Percentiles rank a stretch among this genome's conserved stretches.
These are phyloP conservation scores for Aspergillus neotritici DNA, from an alignment of 2,329 filamentous ascomycete species.

Conservation along the genomic window DNA sequence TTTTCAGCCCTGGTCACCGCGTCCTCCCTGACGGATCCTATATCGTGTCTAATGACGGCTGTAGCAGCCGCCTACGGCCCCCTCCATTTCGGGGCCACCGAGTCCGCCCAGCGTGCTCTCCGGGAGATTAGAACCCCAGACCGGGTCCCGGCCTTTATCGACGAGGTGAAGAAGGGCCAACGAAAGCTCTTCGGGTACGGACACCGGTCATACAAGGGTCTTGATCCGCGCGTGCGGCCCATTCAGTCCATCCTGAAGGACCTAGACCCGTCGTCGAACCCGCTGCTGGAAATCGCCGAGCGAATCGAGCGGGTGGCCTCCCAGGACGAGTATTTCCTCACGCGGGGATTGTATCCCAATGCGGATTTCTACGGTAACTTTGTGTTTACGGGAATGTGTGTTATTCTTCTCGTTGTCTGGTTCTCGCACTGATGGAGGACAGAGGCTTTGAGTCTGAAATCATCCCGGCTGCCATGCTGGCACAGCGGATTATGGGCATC, in stretches of 20 bases:
- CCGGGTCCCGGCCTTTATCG: slow-evolving; percentile 23
- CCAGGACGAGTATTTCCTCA: slow-evolving; percentile 23
- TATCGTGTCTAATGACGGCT: slow-evolving; percentile 49
- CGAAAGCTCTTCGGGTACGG: slow-evolving; percentile 28
- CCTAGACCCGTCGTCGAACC: slow-evolving; percentile 11
- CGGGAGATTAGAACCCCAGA: slow-evolving; percentile 20
- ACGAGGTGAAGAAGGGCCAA: slow-evolving; percentile 23
- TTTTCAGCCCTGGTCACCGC: slow-evolving; percentile 54
- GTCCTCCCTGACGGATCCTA: slow-evolving; percentile 51
- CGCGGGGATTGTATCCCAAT: slow-evolving; percentile 37
- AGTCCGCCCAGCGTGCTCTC: slow-evolving; percentile 47
- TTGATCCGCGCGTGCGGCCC: slow-evolving; percentile 23
- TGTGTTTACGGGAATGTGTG: slow-evolving; percentile 38
- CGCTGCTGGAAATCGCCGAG: slow-evolving; percentile 21
- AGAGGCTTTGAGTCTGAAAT: slow-evolving; percentile 27
- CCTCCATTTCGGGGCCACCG: slow-evolving; percentile 56
- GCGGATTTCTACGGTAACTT: slow-evolving; percentile 44
- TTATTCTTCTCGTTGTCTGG: neutral
- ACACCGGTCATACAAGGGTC: slow-evolving; percentile 27
- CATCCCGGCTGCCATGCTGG: slow-evolving; percentile 26
- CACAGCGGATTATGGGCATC: slow-evolving; percentile 27
- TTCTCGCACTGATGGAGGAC: neutral
- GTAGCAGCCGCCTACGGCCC: slow-evolving; percentile 53
- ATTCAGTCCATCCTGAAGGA: slow-evolving; percentile 23
- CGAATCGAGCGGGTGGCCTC: slow-evolving; percentile 22